Conservation (phyloP, 1,139 yeast species). For the Candida sp. region DNA sequence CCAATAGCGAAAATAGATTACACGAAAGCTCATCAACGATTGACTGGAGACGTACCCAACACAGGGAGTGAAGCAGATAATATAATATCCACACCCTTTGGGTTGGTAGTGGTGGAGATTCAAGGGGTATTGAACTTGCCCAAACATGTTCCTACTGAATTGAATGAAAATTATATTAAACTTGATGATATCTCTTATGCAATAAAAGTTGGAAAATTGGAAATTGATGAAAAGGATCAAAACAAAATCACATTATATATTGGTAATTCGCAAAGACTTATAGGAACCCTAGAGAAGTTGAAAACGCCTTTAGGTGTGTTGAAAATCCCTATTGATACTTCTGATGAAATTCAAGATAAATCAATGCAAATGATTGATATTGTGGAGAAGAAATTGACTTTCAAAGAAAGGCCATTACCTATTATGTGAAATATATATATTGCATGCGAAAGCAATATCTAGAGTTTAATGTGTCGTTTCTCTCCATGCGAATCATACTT, state of each 20-base stretch:
- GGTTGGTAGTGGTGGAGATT: constrained; percentile 60
- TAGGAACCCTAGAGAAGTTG: constrained; percentile 56
- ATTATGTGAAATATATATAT: too few relatives aligned
- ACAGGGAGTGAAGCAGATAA: constrained; percentile 9
- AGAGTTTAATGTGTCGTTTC: too few relatives aligned
- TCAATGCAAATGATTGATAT: constrained; percentile 54
- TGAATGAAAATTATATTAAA: constrained; percentile 23
- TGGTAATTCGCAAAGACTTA: constrained; percentile 63
- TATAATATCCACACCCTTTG: constrained; percentile 50
- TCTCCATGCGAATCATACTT: too few relatives aligned
- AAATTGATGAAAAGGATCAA: constrained; percentile 42
- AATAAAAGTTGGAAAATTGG: constrained; percentile 56
- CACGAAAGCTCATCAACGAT: constrained; percentile 17
- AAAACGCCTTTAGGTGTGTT: constrained; percentile 63
- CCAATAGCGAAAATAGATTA: constrained; percentile 28
- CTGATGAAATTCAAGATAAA: constrained; percentile 12
- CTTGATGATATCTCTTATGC: constrained; percentile 42
- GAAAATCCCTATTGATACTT: constrained; percentile 31
- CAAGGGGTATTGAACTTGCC: constrained; percentile 71
- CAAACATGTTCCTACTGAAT: constrained; percentile 27
- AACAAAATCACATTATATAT: constrained; percentile 53
- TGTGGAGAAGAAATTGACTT: constrained; percentile 52
- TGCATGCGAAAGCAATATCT: too few relatives aligned
- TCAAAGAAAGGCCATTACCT: constrained; percentile 68
- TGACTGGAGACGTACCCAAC: constrained; percentile 9